Conservation (phyloP, 345 rosid genomes). For the Euphorbia pulcherrima region DNA sequence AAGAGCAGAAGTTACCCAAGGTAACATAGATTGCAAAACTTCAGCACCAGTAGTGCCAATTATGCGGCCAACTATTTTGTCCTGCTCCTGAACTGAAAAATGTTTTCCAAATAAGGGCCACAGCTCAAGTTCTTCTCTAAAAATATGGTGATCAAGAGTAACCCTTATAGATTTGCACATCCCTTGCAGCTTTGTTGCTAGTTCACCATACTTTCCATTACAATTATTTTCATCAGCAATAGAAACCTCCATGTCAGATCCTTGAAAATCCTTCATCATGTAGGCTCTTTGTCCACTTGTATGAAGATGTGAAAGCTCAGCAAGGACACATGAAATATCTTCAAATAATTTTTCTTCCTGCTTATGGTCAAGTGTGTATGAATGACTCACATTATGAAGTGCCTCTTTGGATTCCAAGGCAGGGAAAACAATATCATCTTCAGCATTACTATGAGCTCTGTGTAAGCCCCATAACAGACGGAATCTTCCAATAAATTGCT, state of each 20-base stretch:
- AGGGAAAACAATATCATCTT: conserved; percentile 92
- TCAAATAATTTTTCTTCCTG: conserved; percentile 87
- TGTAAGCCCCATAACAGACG: conserved; percentile 84
- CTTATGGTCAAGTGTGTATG: conserved; percentile 82
- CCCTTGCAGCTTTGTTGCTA: conserved; percentile 82
- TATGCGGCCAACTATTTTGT: conserved; percentile 82
- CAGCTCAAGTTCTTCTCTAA: conserved; percentile 77
- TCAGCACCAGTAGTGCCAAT: conserved; percentile 93
- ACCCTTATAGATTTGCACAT: conserved; percentile 91
- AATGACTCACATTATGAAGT: conserved; percentile 92
- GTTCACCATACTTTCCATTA: conserved; percentile 54
- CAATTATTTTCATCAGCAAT: conserved; percentile 25
- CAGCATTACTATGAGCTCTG: conserved; percentile 93
- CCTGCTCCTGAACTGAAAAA: conserved; percentile 81
- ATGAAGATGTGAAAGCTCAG: conserved; percentile 60
- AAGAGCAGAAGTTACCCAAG: conserved; percentile 92
- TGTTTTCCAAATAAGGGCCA: conserved; percentile 82
- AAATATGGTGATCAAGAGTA: conserved; percentile 77
- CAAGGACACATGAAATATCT: conserved; percentile 66
- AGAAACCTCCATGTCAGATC: conserved; percentile 23
- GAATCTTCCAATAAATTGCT: conserved; percentile 78
- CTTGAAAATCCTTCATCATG: conserved; percentile 30
- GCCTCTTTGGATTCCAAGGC: conserved; percentile 91
- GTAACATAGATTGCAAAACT: conserved; percentile 87
- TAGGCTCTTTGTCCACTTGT: conserved; percentile 39